Evolutionary conservation across 306 rosid species (phyloP).

Genomic region (Malus fusca): DNA sequence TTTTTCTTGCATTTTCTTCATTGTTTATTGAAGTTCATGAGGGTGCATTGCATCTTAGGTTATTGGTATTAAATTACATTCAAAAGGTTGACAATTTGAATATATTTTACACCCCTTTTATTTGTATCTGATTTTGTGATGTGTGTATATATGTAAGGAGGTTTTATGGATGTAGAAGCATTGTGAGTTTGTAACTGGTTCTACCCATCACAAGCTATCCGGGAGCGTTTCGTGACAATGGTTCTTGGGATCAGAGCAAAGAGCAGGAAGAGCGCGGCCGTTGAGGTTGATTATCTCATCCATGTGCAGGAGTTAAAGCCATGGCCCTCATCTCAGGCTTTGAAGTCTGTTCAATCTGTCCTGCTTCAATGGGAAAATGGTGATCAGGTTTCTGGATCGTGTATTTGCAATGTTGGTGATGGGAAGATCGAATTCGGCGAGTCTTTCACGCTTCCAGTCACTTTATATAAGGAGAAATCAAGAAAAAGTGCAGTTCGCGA

Average conservation of each 20-base stretch:
- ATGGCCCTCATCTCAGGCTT: conserved; percentile 62
- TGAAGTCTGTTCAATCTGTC: conserved; percentile 44
- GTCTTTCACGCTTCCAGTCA: conserved; percentile 51
- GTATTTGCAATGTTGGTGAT: conserved; percentile 22
- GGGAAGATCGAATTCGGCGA: conserved; percentile 41
- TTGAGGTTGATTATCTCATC: conserved; percentile 50
- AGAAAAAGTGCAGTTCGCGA: conserved; percentile 37
- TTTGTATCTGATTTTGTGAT: conserved; percentile 5
- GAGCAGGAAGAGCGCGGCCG: conserved; percentile 42
- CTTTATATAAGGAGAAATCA: conserved; percentile 42
- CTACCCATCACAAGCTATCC: conserved; percentile 14
- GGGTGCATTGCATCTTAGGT: neutral
- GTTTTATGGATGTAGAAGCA: conserved; percentile 29
- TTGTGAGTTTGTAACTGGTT: neutral
- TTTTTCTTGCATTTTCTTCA: neutral
- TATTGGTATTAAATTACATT: neutral
- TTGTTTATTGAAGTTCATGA: neutral
- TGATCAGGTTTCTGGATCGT: conserved; percentile 42
- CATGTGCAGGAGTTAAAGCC: conserved; percentile 67
- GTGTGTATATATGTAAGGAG: conserved; percentile 16
- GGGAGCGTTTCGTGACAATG: conserved; percentile 30
- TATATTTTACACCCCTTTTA: neutral
- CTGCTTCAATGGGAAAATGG: conserved; percentile 73
- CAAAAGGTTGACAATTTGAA: neutral
- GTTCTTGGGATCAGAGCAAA: conserved; percentile 75